Evolutionary conservation across 495 filamentous ascomycete genomes (phyloP).

Genomic region (Lophiotrema nucula): DNA sequence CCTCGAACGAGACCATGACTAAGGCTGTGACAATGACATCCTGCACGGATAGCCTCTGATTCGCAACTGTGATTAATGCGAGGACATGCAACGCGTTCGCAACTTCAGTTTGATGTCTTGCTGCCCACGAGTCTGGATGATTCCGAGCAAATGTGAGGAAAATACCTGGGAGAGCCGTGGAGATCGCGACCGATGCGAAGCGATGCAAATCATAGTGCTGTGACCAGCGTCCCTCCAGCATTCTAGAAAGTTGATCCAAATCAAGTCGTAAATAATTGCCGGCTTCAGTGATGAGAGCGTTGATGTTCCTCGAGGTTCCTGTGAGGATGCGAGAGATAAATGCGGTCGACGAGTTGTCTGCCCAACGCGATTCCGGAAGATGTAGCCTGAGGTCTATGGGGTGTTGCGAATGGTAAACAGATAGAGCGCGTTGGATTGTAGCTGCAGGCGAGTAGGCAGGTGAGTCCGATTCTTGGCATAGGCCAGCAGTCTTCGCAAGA

Average conservation of each 20-base stretch:
- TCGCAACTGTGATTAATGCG: conserved; percentile 12
- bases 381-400: conserved; percentile 6
- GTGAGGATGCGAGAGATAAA: not conserved
- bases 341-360: conserved; percentile 7
- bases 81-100: conserved; percentile 15
- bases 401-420: not conserved
- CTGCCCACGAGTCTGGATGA: conserved; percentile 18
- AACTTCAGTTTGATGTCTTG: conserved; percentile 10
- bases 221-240: conserved; percentile 13
- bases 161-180: conserved; percentile 15
- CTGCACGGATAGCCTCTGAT: conserved; percentile 13
- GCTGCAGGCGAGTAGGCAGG: conserved; percentile 1
- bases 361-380: conserved; percentile 9
- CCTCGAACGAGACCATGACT: conserved; percentile 24
- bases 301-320: not conserved
- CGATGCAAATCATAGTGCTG: not conserved
- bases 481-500: not conserved
- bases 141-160: conserved; percentile 14
- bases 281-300: not conserved
- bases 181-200: conserved; percentile 3
- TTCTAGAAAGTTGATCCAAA: not conserved
- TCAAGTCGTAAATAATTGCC: not conserved
- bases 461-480: not conserved
- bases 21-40: conserved; percentile 12
- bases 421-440: not conserved